Conservation (phyloP, 441 rosid species). For the Breynia disticha region DNA sequence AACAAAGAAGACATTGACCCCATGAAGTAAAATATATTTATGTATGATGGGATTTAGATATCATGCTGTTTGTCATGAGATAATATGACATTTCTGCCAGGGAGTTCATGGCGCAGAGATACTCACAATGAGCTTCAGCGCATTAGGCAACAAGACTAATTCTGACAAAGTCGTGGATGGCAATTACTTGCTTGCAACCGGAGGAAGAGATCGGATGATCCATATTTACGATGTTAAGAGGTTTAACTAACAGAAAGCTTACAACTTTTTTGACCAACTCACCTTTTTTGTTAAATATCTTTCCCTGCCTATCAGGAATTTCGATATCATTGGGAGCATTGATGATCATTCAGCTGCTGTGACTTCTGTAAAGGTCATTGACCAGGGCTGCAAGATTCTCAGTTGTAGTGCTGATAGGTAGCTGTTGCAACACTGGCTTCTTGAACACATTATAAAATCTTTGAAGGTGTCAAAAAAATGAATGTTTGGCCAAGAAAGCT, state of each 20-base stretch:
- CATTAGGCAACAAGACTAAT: conserved; percentile 25
- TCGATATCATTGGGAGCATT: conserved; percentile 52
- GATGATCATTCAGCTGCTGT: conserved; percentile 73
- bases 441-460: not conserved
- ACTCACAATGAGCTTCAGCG: conserved; percentile 72
- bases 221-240: conserved; percentile 73
- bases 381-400: conserved; percentile 46
- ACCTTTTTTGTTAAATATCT: conserved; percentile 15
- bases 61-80: conserved; percentile 12
- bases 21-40: not conserved
- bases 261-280: conserved; percentile 17
- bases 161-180: conserved; percentile 26
- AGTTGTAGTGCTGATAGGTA: conserved; percentile 88
- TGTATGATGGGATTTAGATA: conserved; percentile 7
- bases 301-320: conserved; percentile 46
- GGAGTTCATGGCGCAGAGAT: conserved; percentile 70
- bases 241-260: conserved; percentile 26
- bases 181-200: conserved; percentile 62
- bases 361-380: conserved; percentile 59
- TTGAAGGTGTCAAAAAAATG: not conserved
- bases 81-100: conserved; percentile 29
- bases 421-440: conserved; percentile 8
- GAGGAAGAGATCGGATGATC: conserved; percentile 62
- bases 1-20: not conserved
- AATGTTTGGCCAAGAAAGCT: not conserved